phyloP scores from a whole-genome alignment of 441 rosid genomes.

The Pelargonium fulgidum region DNA sequence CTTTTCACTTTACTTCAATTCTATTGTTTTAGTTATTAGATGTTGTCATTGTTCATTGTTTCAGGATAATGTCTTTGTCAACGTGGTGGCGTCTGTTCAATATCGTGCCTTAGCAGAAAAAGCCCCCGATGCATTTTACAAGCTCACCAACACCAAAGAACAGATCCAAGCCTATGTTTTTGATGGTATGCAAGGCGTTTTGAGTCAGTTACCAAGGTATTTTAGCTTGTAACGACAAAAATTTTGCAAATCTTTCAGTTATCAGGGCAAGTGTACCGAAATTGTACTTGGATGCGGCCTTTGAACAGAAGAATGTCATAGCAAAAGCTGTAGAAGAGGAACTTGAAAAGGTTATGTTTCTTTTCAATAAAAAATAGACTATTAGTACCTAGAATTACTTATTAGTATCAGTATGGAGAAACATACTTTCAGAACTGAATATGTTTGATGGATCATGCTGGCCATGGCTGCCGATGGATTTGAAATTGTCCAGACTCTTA shows the following conservation, averaged over 20 bases:
- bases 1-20: neutral
- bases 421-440: no score
- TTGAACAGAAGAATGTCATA: conserved; percentile 63
- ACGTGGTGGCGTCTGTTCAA: conserved; percentile 67
- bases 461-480: conserved; percentile 58
- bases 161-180: conserved; percentile 75
- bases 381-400: neutral
- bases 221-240: neutral
- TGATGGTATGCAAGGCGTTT: conserved; percentile 38
- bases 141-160: conserved; percentile 51
- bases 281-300: conserved; percentile 44
- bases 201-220: neutral
- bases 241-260: conserved; percentile 25
- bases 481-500: conserved; percentile 59
- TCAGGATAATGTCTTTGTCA: conserved; percentile 78
- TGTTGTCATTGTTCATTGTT: neutral
- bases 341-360: conserved; percentile 45
- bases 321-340: conserved; percentile 59
- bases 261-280: conserved; percentile 64
- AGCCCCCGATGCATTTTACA: conserved; percentile 63
- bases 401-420: neutral
- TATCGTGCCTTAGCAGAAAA: conserved; percentile 57
- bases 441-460: conserved; percentile 18
- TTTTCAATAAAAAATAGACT: neutral
- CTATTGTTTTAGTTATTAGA: neutral